These are phyloP conservation scores for Penicillium nucicola DNA, from an alignment of 495 filamentous ascomycete species.

Conservation along the genomic window DNA sequence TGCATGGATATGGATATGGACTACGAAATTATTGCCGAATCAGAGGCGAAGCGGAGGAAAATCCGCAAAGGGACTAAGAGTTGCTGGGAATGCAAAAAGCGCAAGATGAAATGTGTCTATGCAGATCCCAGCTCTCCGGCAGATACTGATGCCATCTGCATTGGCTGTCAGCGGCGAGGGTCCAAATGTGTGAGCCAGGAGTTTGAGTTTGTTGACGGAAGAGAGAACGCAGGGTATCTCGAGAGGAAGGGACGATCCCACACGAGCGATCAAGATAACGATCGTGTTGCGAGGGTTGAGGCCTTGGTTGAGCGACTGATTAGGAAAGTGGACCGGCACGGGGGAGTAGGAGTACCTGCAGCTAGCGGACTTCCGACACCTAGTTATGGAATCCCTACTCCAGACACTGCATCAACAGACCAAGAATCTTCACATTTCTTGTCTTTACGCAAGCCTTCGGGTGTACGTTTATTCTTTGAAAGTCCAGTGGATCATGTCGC, in stretches of 20 bases:
- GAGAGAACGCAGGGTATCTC: constrained; percentile 8
- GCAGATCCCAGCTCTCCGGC: neutral
- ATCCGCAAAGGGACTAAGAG: constrained; percentile 49
- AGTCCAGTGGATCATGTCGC: too few species aligned
- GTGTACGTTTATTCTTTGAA: neutral
- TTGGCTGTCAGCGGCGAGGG: constrained; percentile 33
- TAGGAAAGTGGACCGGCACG: neutral
- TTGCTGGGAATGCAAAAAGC: constrained; percentile 52
- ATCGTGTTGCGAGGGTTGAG: constrained; percentile 1
- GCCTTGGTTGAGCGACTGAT: constrained; percentile 7
- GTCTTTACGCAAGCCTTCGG: neutral
- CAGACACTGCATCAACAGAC: neutral
- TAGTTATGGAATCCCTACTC: neutral
- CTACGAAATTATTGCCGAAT: neutral
- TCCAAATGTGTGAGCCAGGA: constrained; percentile 35
- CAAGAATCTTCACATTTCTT: too few species aligned
- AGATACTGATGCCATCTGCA: constrained; percentile 18
- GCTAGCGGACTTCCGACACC: neutral
- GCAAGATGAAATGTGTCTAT: constrained; percentile 47
- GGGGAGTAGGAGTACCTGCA: neutral
- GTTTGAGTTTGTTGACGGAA: too few species aligned
- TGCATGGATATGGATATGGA: neutral
- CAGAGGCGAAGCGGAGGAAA: constrained; percentile 20
- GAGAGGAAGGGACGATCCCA: constrained; percentile 18
- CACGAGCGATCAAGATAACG: neutral